These are phyloP conservation scores for Cercospora beticola DNA, from an alignment of 2,329 filamentous ascomycete species.

Conservation along the genomic window DNA sequence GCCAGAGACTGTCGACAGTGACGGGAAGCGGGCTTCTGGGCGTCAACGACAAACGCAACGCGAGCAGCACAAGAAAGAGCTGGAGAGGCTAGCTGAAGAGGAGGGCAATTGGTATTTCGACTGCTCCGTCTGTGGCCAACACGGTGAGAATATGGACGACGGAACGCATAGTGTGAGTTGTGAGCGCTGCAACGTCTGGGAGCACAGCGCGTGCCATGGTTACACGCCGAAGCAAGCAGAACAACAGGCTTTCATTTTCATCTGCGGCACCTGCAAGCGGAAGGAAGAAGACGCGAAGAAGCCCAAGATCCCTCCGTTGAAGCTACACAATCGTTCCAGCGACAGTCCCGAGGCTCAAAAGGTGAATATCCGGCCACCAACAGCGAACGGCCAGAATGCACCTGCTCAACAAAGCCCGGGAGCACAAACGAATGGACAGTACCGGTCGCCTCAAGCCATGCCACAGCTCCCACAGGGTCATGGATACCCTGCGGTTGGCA, in stretches of 20 bases:
- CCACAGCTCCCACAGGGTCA: slow-evolving; percentile 44
- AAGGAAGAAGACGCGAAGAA: slow-evolving; percentile 62
- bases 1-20: slow-evolving; percentile 55
- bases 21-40: slow-evolving; percentile 64
- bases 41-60: slow-evolving; percentile 79
- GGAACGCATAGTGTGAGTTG: slow-evolving; percentile 92
- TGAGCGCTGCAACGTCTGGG: slow-evolving; percentile 92
- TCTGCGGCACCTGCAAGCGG: slow-evolving; percentile 75
- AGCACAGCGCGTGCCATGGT: slow-evolving; percentile 88
- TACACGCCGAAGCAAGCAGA: slow-evolving; percentile 79
- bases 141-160: slow-evolving; percentile 87
- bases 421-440: slow-evolving; percentile 42
- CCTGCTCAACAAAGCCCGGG: slow-evolving; percentile 25
- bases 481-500: slow-evolving; percentile 32
- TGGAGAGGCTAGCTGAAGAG: slow-evolving; percentile 66
- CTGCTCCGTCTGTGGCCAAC: slow-evolving; percentile 79
- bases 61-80: slow-evolving; percentile 72
- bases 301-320: slow-evolving; percentile 62
- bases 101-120: slow-evolving; percentile 94
- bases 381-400: slow-evolving; percentile 21
- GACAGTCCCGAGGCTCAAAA: slow-evolving; percentile 30
- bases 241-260: slow-evolving; percentile 79
- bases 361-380: slow-evolving; percentile 22
- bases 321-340: slow-evolving; percentile 47
- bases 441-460: slow-evolving; percentile 48